Percentiles rank a stretch among this genome's conserved stretches.
phyloP scores from a whole-genome alignment of 2,329 filamentous ascomycete species.

The Hortaea werneckii region DNA sequence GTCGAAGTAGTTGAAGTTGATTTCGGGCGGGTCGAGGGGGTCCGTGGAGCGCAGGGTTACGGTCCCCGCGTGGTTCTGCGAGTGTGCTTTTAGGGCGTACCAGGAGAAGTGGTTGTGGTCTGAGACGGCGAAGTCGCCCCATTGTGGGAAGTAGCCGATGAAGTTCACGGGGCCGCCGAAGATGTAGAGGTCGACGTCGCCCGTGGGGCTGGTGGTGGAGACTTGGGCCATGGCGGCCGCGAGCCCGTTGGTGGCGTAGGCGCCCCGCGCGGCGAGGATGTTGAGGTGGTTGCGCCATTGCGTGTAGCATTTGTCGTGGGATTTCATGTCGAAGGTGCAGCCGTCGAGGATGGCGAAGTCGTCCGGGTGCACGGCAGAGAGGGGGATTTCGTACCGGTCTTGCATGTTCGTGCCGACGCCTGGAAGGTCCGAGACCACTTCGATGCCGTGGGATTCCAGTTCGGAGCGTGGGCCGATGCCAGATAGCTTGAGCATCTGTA shows the following conservation, averaged over 20 bases:
- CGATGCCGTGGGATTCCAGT: slow-evolving; percentile 43
- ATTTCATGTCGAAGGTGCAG: slow-evolving; percentile 26
- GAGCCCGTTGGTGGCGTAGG: slow-evolving; percentile 43
- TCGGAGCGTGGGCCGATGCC: slow-evolving; percentile 48
- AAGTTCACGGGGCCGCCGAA: slow-evolving; percentile 47
- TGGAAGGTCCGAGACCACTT: slow-evolving; percentile 44
- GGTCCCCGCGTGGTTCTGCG: slow-evolving; percentile 47
- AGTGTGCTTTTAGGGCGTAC: slow-evolving; percentile 49
- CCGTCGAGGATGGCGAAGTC: slow-evolving; percentile 2
- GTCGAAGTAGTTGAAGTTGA: slow-evolving; percentile 52
- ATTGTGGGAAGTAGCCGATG: slow-evolving; percentile 30
- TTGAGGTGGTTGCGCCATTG: slow-evolving; percentile 31
- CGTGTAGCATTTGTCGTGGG: slow-evolving; percentile 33
- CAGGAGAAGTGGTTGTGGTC: slow-evolving; percentile 34
- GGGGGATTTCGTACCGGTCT: slow-evolving; percentile 49
- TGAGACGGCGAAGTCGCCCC: slow-evolving; percentile 31
- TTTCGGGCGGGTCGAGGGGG: slow-evolving; percentile 53
- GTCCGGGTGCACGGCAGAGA: slow-evolving; percentile 36
- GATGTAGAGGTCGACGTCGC: slow-evolving; percentile 45
- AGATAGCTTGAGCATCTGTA: slow-evolving; percentile 54
- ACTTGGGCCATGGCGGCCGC: slow-evolving; percentile 39
- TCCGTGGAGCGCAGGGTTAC: slow-evolving; percentile 33
- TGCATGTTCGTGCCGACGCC: slow-evolving; percentile 55
- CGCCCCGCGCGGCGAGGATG: slow-evolving; percentile 26
- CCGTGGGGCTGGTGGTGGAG: slow-evolving; percentile 29